Evolutionary conservation across 1,284 basidiomycete species (phyloP), one percentile per base, ranked within the genome.

Genomic region (Schizophyllum commune): DNA sequence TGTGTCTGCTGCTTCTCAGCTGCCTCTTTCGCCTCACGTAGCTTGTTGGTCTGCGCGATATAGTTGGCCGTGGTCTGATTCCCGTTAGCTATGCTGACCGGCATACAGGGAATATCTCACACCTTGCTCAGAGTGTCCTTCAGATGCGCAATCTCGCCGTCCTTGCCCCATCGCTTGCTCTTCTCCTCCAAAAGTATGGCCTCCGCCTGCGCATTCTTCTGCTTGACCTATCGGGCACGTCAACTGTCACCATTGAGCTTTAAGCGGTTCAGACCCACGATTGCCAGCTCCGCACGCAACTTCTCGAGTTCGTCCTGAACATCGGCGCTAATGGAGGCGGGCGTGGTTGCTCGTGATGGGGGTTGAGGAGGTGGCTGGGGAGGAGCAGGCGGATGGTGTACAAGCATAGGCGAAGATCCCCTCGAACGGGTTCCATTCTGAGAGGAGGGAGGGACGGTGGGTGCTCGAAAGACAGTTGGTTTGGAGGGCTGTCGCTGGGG

Each of bases 61-160:
- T 92, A 86, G 20, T 82, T 79, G 71, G 83, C 77, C 27, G 79
- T 74, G 51, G 76, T 78, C 89, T 91, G 39, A 3, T 4, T 47
- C 4, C 13, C 3, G 62, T 51, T 27, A 58, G 20, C 21, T 19
- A 19, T n/a, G 11, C 13, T 17, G n/a, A 61, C 53, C 22, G 20
- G 32, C 53, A 32, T 56, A 55, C 17, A 64, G 3, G 32, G 62
- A n/a, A 20, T 19, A 51, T 7, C 9, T 20, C 59, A 32, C 64
- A 84, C 86, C 77, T 83, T 85, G 63, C 86, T 81, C 4, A 85
- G 81, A 47, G 70, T 78, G 65, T 80, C 79, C 59, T 85, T 75
- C 60, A 89, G 67, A 51, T 86, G 79, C 33, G 75, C 77, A 5
- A 86, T 84, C 71, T 89, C 86, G 9, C 86, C 86, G 58, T 84